Conservation (phyloP, 345 rosid species). For the Pistacia integerrima region DNA sequence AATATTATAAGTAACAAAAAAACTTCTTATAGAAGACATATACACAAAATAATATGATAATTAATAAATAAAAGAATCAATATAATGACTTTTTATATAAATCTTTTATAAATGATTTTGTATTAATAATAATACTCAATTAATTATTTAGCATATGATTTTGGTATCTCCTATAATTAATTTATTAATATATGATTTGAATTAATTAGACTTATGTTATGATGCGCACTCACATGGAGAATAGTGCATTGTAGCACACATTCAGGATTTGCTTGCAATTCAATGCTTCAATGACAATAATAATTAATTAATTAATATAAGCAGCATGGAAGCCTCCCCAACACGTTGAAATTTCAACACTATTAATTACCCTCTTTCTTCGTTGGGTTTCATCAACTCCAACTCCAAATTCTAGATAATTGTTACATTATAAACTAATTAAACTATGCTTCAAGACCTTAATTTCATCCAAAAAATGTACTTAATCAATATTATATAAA, state of each 20-base stretch:
- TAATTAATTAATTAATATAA: not conserved
- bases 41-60: no score
- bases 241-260: slow-evolving; percentile 45
- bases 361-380: slow-evolving; percentile 8
- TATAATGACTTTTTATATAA: no score
- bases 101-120: no score
- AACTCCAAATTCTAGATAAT: slow-evolving; percentile 25
- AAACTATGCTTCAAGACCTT: no score
- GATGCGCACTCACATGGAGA: slow-evolving; percentile 44
- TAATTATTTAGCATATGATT: not conserved
- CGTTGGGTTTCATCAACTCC: slow-evolving; percentile 34
- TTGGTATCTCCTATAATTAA: slow-evolving; percentile 3
- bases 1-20: no score
- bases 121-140: no score
- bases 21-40: no score
- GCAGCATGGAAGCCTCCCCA: slow-evolving; percentile 30
- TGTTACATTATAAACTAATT: not conserved
- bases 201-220: slow-evolving; percentile 9
- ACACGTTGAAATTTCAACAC: slow-evolving; percentile 34
- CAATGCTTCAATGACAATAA: slow-evolving; percentile 14
- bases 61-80: no score
- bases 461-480: no score
- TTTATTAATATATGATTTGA: slow-evolving; percentile 4
- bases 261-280: slow-evolving; percentile 43
- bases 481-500: no score